Evolutionary conservation across 169 alveolate species (phyloP).

Genomic region (Cryptosporidium meleagridis): DNA sequence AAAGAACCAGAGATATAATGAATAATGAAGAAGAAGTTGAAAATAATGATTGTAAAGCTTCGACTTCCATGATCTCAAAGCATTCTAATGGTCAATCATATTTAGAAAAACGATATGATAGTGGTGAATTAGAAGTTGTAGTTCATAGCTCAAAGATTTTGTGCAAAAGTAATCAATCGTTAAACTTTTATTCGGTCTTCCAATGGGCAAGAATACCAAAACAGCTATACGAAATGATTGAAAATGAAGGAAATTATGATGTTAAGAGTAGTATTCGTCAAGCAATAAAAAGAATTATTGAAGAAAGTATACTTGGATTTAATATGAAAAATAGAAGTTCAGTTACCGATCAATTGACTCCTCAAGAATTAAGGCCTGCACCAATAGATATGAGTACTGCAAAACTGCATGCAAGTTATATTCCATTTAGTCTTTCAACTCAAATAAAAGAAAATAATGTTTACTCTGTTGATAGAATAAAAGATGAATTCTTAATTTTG

Average conservation of each 20-base stretch:
- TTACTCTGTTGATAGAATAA: constrained; percentile 53
- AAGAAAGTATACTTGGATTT: constrained; percentile 62
- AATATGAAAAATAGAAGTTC: constrained; percentile 52
- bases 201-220: constrained; percentile 72
- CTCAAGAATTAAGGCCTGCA: constrained; percentile 58
- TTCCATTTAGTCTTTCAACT: constrained; percentile 64
- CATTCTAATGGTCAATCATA: neutral
- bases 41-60: constrained; percentile 65
- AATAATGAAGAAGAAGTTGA: constrained; percentile 47
- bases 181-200: constrained; percentile 60
- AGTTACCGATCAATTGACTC: constrained; percentile 42
- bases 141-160: constrained; percentile 44
- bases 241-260: constrained; percentile 73
- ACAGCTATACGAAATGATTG: constrained; percentile 68
- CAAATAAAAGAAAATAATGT: constrained; percentile 31
- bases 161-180: constrained; percentile 39
- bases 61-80: constrained; percentile 19
- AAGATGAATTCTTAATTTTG: constrained; percentile 43
- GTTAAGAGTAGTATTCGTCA: constrained; percentile 65
- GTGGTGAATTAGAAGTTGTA: constrained; percentile 71
- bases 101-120: constrained; percentile 67
- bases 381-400: constrained; percentile 39
- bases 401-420: constrained; percentile 66
- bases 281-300: constrained; percentile 57
- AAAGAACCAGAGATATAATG: constrained; percentile 68